Percentiles rank a stretch among this genome's conserved stretches.
Evolutionary conservation across 371 early-diverging fungal genomes (phyloP).

Genomic region (Entomophthora muscae): DNA sequence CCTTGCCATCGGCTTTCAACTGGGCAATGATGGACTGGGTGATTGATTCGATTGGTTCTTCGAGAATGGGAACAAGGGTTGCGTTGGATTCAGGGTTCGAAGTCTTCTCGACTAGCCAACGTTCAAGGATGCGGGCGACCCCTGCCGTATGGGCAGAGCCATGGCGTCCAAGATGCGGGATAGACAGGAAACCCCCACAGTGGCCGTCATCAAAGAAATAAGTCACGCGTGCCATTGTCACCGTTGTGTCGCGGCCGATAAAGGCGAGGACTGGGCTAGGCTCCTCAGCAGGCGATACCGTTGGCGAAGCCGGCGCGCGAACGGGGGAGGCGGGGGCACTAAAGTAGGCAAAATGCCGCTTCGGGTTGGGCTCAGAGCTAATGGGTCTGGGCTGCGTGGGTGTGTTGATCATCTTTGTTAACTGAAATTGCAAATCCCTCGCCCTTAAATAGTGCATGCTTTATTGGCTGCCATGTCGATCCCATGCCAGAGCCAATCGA

Average conservation of each 20-base stretch:
- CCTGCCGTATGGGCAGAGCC: constrained; percentile 3
- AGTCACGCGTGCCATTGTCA: not conserved
- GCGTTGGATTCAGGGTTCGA: not conserved
- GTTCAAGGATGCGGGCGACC: constrained; percentile 5
- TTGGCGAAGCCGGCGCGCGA: not conserved
- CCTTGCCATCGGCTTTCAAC: not conserved
- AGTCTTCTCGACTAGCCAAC: constrained; percentile 8
- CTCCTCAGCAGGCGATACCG: not conserved
- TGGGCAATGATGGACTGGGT: not conserved
- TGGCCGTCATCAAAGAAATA: constrained; percentile 10
- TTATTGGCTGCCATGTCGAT: not conserved
- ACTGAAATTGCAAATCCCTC: not conserved
- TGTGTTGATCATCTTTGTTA: not conserved
- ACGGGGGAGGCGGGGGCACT: constrained; percentile 8
- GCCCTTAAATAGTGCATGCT: not conserved
- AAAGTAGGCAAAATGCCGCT: constrained; percentile 5
- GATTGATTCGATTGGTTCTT: constrained; percentile 4
- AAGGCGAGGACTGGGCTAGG: not conserved
- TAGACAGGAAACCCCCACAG: constrained; percentile 8
- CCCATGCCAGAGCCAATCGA: no score
- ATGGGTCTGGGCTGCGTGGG: not conserved
- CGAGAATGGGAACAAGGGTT: constrained; percentile 7
- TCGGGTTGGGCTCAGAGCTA: not conserved
- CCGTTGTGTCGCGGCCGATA: not conserved
- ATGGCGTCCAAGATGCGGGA: constrained; percentile 5